Conservation (phyloP, 495 filamentous ascomycete genomes). For the Penicillium goetzii region DNA sequence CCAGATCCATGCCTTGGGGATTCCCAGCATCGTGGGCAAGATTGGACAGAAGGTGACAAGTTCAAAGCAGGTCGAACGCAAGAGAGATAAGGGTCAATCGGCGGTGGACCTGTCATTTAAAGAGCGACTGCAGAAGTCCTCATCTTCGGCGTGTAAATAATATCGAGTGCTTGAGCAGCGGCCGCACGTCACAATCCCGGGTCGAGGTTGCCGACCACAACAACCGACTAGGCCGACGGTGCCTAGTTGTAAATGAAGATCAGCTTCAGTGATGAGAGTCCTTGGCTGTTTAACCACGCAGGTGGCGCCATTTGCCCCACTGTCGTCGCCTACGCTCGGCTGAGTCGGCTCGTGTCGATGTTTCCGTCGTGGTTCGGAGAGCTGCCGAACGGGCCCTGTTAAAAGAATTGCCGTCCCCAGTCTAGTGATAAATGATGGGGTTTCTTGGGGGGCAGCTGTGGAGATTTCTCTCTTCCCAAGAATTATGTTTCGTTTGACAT, state of each 20-base stretch:
- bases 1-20: conserved; percentile 21
- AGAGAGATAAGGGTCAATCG: neutral
- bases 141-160: neutral
- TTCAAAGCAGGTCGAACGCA: neutral
- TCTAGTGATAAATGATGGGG: neutral
- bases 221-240: neutral
- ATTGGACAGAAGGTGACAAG: neutral
- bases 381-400: conserved; percentile 13
- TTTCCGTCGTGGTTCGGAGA: conserved; percentile 11
- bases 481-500: too few relatives aligned
- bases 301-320: conserved; percentile 21
- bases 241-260: conserved; percentile 20
- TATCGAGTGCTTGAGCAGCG: neutral
- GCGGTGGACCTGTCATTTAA: neutral
- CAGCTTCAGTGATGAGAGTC: conserved; percentile 10
- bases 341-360: conserved; percentile 28
- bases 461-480: too few relatives aligned
- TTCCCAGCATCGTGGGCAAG: conserved; percentile 18
- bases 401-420: conserved; percentile 18
- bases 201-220: neutral
- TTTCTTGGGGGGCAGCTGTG: neutral
- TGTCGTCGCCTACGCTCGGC: conserved; percentile 17
- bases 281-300: conserved; percentile 7
- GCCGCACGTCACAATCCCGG: neutral
- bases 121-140: neutral